These are phyloP conservation scores for Endothia cerciana DNA, from an alignment of 2,329 filamentous ascomycete species.

Conservation along the genomic window DNA sequence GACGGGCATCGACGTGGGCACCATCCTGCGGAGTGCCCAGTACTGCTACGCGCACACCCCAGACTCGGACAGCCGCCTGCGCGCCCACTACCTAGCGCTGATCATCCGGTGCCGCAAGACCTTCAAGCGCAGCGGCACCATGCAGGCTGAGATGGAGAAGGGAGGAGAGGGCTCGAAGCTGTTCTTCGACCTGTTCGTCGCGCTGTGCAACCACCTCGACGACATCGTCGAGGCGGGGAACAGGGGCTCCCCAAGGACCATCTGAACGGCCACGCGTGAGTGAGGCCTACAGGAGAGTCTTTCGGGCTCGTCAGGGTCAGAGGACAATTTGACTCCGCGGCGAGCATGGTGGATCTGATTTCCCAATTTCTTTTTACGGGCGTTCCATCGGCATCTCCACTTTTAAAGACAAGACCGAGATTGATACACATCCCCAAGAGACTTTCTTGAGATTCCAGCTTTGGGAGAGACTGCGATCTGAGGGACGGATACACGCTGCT, in stretches of 20 bases:
- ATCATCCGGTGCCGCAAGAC: slow-evolving; percentile 97
- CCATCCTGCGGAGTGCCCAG: slow-evolving; percentile 88
- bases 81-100: slow-evolving; percentile 95
- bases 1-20: slow-evolving; percentile 87
- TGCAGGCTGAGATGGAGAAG: slow-evolving; percentile 98
- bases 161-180: slow-evolving; percentile 76
- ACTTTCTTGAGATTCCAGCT: slow-evolving; percentile 23
- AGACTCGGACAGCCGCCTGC: slow-evolving; percentile 87
- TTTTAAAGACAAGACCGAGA: slow-evolving; percentile 21
- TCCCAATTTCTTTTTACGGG: slow-evolving; percentile 21
- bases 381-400: slow-evolving; percentile 27
- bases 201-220: slow-evolving; percentile 97
- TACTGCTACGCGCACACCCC: slow-evolving; percentile 96
- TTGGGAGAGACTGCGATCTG: slow-evolving; percentile 22
- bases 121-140: slow-evolving; percentile 97
- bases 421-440: slow-evolving; percentile 21
- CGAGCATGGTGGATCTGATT: slow-evolving; percentile 21
- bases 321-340: slow-evolving; percentile 11
- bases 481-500: slow-evolving; percentile 23
- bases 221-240: slow-evolving; percentile 88
- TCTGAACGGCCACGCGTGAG: slow-evolving; percentile 45
- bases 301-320: slow-evolving; percentile 17
- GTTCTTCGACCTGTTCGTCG: slow-evolving; percentile 98
- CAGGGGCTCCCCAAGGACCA: slow-evolving; percentile 61
- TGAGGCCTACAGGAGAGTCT: slow-evolving; percentile 3